A percentile compares a stretch with the other conserved stretches of the same genome.
These are phyloP conservation scores for Aurifilum marmelostoma DNA, from an alignment of 2,329 filamentous ascomycete genomes.

Conservation along the genomic window DNA sequence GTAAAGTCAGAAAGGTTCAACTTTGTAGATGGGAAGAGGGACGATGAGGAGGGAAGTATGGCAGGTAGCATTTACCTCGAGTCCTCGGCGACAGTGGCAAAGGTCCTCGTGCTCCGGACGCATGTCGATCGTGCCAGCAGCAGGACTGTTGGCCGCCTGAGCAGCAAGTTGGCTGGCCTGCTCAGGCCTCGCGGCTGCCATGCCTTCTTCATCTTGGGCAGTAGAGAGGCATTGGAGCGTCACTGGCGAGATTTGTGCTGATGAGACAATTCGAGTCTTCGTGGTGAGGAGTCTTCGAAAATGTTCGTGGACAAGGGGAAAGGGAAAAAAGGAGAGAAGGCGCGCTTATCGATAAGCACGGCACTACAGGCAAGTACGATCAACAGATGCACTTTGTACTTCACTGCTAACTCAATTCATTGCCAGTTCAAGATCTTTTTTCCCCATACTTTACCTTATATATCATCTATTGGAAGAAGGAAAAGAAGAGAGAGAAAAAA, in stretches of 20 bases:
- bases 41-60: no score
- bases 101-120: constrained; percentile 32
- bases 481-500: no score
- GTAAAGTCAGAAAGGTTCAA: no score
- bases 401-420: no score
- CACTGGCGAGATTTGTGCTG: background rate
- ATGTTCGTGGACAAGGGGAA: background rate
- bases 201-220: constrained; percentile 37
- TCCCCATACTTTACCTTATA: no score
- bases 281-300: background rate
- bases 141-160: constrained; percentile 24
- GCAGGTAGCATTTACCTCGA: constrained; percentile 34
- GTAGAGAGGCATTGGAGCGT: constrained; percentile 13
- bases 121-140: constrained; percentile 22
- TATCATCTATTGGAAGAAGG: no score
- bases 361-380: background rate
- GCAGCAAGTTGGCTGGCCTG: constrained; percentile 31
- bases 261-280: background rate
- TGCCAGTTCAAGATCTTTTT: no score
- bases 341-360: constrained; percentile 17
- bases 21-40: no score
- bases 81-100: constrained; percentile 40
- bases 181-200: constrained; percentile 37
- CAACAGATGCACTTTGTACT: no score
- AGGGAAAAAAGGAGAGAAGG: background rate